Base-by-base conservation (phyloP, 345 rosid species). In the Hevea brasiliensis region DNA sequence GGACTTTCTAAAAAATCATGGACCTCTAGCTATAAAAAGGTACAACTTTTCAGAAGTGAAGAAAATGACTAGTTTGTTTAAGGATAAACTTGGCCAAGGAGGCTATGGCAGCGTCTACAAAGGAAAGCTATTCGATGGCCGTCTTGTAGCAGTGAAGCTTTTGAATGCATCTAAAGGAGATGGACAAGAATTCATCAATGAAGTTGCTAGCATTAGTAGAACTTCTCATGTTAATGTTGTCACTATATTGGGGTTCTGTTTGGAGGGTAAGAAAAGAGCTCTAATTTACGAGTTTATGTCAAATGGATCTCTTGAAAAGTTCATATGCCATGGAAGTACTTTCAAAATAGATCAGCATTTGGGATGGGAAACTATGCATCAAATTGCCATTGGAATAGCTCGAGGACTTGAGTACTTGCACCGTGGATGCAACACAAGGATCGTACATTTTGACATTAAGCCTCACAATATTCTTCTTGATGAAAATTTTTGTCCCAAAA, bases 101-200 rank as follows among this genome's bases (percentile, higher is more conserved):
- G n/a, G n/a, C n/a, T n/a, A n/a, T n/a, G n/a, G n/a, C n/a, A n/a
- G n/a, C n/a, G n/a, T n/a, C n/a, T n/a, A n/a, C n/a, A n/a, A n/a
- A n/a, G n/a, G n/a, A n/a, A n/a, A n/a, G 67, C 58, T 45, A 12
- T 0, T 1, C 5, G 47, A 47, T 24, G 67, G 47, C 3, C 48
- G 56, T 42, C 27, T n/a, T 14, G 74, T 60, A 10, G 59, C 67
- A 32, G 67, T 60, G 1, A 70, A 70, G 44, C 15, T 59, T 1
- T 26, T 70, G 56, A 27, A 27, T 20, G 56, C 45, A 4, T 60
- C 74, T 0, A 47, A 26, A 29, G 58, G 42, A 15, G 47, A 70
- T 6, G 74, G 47, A 7, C 58, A 71, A 60, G 67, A 71, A 29
- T 71, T 61, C 74, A 32, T 71, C 10, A 71, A 71, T 61, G 58